Percentiles rank a stretch among this genome's conserved stretches.
Conservation (phyloP, 495 filamentous ascomycete species). For the Immersiella caudata region DNA sequence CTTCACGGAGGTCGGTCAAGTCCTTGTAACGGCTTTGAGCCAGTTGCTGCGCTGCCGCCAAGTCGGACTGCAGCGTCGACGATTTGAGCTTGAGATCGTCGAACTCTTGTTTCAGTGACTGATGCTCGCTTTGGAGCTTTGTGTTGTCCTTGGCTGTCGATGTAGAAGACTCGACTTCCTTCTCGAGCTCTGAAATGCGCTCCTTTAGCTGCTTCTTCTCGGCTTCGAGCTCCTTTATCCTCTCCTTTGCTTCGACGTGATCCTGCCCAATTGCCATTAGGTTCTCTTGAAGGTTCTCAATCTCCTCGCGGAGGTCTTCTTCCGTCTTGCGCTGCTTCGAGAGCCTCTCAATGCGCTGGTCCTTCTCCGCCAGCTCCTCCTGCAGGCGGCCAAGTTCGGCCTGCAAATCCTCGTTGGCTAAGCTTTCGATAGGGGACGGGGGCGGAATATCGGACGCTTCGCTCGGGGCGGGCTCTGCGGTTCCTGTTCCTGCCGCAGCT, state of each 20-base stretch:
- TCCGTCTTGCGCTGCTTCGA: constrained; percentile 68
- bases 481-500: constrained; percentile 28
- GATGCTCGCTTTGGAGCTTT: constrained; percentile 61
- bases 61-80: constrained; percentile 74
- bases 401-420: constrained; percentile 38
- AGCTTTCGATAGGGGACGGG: constrained; percentile 30
- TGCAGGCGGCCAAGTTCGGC: constrained; percentile 53
- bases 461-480: constrained; percentile 27
- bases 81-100: constrained; percentile 73
- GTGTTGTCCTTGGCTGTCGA: constrained; percentile 38
- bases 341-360: constrained; percentile 67
- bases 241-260: constrained; percentile 80
- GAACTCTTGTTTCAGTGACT: constrained; percentile 67
- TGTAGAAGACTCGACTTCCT: constrained; percentile 54
- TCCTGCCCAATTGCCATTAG: constrained; percentile 75
- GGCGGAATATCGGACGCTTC: constrained; percentile 37
- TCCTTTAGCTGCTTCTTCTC: constrained; percentile 56
- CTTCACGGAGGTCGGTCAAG: constrained; percentile 72
- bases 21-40: constrained; percentile 88
- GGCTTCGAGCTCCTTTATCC: constrained; percentile 61
- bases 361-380: constrained; percentile 69
- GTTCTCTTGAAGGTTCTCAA: constrained; percentile 80
- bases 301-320: constrained; percentile 82
- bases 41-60: constrained; percentile 82
- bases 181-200: constrained; percentile 66